Percentiles rank a stretch among this genome's conserved stretches.
Evolutionary conservation across 345 rosid species (phyloP).

Genomic region (Nasturtium officinale): DNA sequence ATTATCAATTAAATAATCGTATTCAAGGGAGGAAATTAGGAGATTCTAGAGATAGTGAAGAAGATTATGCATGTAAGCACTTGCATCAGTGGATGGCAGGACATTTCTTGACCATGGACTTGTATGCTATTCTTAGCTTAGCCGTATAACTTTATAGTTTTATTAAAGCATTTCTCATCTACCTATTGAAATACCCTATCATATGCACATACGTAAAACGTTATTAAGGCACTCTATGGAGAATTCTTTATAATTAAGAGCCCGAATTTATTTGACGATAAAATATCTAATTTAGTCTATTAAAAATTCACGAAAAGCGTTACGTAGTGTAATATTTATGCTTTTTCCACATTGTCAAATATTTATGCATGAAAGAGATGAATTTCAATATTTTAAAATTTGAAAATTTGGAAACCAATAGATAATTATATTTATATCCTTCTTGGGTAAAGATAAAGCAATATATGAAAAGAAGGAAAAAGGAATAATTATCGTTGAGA

Average conservation of each 20-base stretch:
- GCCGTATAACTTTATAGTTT: constrained; percentile 27
- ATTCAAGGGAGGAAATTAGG: constrained; percentile 31
- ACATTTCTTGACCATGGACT: constrained; percentile 39
- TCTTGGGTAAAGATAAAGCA: constrained; percentile 29
- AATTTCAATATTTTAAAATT: not conserved
- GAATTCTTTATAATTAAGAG: not conserved
- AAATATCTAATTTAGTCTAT: no score
- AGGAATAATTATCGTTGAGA: constrained; percentile 47
- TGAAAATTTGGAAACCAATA: not conserved
- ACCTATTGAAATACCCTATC: constrained; percentile 22
- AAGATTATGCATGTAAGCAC: constrained; percentile 45
- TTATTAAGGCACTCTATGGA: not conserved
- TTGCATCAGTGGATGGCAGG: constrained; percentile 41
- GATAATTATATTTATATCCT: not conserved
- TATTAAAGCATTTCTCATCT: constrained; percentile 34
- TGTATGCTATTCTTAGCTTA: constrained; percentile 23
- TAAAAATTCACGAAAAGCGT: not conserved
- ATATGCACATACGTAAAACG: not conserved
- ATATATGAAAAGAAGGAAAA: constrained; percentile 29
- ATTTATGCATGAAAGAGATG: not conserved
- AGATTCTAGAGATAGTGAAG: constrained; percentile 43
- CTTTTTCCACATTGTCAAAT: constrained; percentile 3
- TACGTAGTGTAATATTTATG: not conserved
- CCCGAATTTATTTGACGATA: not conserved
- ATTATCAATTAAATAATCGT: constrained; percentile 1